A percentile compares a stretch with the other conserved stretches of the same genome.
phyloP scores from a whole-genome alignment of 345 rosid species.

The Brassica rapa region DNA sequence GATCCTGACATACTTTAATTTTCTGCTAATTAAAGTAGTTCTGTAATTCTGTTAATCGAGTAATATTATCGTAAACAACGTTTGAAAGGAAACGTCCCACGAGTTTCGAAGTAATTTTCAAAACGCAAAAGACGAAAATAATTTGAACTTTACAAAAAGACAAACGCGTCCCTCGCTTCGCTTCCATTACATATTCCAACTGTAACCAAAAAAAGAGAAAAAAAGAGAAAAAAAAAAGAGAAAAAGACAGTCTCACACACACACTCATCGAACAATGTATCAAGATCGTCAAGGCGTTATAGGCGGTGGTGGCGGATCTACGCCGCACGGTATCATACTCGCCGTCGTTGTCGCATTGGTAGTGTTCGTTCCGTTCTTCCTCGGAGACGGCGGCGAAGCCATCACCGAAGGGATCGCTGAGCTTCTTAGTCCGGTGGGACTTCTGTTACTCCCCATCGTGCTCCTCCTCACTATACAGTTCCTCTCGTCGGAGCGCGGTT shows the following conservation, averaged over 20 bases:
- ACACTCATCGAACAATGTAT: slow-evolving; percentile 27
- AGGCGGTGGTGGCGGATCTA: slow-evolving; percentile 42
- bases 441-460: slow-evolving; percentile 66
- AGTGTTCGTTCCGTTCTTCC: slow-evolving; percentile 61
- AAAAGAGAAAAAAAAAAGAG: neutral
- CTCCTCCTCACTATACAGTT: slow-evolving; percentile 82
- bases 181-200: slow-evolving; percentile 2
- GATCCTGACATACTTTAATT: neutral
- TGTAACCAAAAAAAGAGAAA: neutral
- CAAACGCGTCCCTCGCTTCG: slow-evolving; percentile 26
- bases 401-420: slow-evolving; percentile 72
- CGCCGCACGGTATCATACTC: slow-evolving; percentile 76
- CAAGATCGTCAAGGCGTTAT: slow-evolving; percentile 44
- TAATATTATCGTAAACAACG: neutral
- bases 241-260: neutral
- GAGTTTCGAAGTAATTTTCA: neutral
- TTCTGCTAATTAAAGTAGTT: neutral
- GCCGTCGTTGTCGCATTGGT: slow-evolving; percentile 66
- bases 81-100: slow-evolving; percentile 8
- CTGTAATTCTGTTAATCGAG: neutral
- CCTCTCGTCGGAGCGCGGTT: slow-evolving; percentile 78
- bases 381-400: slow-evolving; percentile 84
- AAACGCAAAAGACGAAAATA: neutral
- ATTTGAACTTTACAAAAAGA: slow-evolving; percentile 7
- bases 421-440: slow-evolving; percentile 76